phyloP scores from a whole-genome alignment of 805 yeast genomes.

The Isabelozyma gotoi region DNA sequence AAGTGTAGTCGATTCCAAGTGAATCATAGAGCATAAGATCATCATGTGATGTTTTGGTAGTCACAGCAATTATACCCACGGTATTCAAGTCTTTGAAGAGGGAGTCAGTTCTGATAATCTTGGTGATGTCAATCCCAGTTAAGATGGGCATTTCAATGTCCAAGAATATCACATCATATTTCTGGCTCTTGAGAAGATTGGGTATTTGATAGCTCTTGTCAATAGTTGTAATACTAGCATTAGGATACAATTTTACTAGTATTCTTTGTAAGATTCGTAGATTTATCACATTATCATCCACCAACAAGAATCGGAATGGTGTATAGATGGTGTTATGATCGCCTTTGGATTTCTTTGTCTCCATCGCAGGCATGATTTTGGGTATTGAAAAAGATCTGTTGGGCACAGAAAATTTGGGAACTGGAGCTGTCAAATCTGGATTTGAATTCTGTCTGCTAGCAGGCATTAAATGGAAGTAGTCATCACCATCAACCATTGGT shows the following conservation, averaged over 20 bases:
- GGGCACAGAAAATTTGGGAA: background rate
- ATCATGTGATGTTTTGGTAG: constrained; percentile 27
- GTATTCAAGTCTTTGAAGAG: constrained; percentile 11
- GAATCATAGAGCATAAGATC: constrained; percentile 30
- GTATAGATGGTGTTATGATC: constrained; percentile 1
- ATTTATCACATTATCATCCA: constrained; percentile 44
- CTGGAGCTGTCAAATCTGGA: background rate
- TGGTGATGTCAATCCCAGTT: constrained; percentile 39
- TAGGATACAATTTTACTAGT: constrained; percentile 33
- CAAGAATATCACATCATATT: constrained; percentile 34
- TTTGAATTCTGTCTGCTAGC: background rate
- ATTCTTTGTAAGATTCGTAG: constrained; percentile 34
- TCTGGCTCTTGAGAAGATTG: constrained; percentile 3
- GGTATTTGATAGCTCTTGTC: background rate
- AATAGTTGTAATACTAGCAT: constrained; percentile 20
- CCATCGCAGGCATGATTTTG: background rate
- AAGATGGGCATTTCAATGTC: constrained; percentile 48
- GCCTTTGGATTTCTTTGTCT: background rate
- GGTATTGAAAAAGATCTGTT: background rate
- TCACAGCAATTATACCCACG: constrained; percentile 40
- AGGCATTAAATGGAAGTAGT: background rate
- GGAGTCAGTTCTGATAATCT: constrained; percentile 10
- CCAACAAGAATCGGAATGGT: constrained; percentile 26
- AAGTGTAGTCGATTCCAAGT: constrained; percentile 41
- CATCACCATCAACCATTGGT: background rate